Evolutionary conservation across 176 grass and related monocot genomes (phyloP).

Genomic region (Olyra latifolia): DNA sequence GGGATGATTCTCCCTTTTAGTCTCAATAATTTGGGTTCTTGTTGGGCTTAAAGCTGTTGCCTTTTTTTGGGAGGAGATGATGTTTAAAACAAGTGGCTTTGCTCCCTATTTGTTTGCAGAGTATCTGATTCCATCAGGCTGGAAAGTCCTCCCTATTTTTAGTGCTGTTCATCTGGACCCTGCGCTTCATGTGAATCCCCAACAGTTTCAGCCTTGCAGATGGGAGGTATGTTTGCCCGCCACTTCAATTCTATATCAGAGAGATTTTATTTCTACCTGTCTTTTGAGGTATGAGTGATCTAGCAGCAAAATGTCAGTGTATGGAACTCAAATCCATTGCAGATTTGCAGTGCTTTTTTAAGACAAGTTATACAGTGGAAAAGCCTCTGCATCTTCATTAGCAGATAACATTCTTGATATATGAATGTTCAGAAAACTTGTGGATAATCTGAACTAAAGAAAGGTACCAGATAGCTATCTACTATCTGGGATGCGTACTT

Average conservation of each 20-base stretch:
- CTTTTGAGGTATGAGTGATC: neutral
- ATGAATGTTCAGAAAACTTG: neutral
- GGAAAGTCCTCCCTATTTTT: constrained; percentile 62
- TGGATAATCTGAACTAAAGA: neutral
- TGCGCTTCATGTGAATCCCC: constrained; percentile 39
- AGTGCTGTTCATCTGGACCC: constrained; percentile 55
- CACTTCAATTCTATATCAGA: neutral
- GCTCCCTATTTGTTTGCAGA: constrained; percentile 12
- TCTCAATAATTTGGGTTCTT: neutral
- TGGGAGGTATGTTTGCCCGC: constrained; percentile 46
- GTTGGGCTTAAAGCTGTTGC: neutral
- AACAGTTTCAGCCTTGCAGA: constrained; percentile 52
- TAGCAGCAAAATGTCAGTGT: neutral
- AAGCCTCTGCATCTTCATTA: neutral
- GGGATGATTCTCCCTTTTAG: neutral
- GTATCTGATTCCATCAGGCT: constrained; percentile 57
- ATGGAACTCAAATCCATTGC: neutral
- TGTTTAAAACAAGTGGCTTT: neutral
- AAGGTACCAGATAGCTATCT: neutral
- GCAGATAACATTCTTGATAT: neutral
- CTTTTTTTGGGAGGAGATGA: neutral
- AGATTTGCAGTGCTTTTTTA: neutral
- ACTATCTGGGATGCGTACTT: neutral
- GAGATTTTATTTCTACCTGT: neutral
- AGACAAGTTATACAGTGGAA: neutral